Percentiles rank a stretch among this genome's conserved stretches.
Conservation (phyloP, 345 rosid species). For the Raphanus sativus region DNA sequence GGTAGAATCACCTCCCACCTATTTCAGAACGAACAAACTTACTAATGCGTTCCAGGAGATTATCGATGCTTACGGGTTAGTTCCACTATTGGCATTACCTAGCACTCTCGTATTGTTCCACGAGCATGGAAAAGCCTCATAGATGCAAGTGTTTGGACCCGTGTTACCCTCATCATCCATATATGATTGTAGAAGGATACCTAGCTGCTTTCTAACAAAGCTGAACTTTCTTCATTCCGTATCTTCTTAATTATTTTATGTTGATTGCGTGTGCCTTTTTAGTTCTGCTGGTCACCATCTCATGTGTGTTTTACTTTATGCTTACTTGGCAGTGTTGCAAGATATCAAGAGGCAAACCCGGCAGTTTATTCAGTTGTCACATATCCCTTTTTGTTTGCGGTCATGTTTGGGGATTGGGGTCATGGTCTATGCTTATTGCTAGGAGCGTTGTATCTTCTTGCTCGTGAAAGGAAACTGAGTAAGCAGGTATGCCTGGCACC, state of each 20-base stretch:
- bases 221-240: background rate
- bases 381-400: slow-evolving; percentile 97
- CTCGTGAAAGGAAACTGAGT: slow-evolving; percentile 74
- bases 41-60: slow-evolving; percentile 94
- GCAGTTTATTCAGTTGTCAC: slow-evolving; percentile 84
- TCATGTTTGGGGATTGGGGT: slow-evolving; percentile 99
- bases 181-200: slow-evolving; percentile 1
- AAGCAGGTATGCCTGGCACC: slow-evolving; percentile 59
- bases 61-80: slow-evolving; percentile 98
- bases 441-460: slow-evolving; percentile 86
- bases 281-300: slow-evolving; percentile 14
- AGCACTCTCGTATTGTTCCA: slow-evolving; percentile 12
- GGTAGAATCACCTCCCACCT: slow-evolving; percentile 87
- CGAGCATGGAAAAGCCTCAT: background rate
- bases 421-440: slow-evolving; percentile 94
- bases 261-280: slow-evolving; percentile 17
- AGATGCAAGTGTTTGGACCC: slow-evolving; percentile 2
- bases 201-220: slow-evolving; percentile 3
- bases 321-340: slow-evolving; percentile 78
- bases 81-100: slow-evolving; percentile 21
- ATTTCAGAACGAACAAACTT: slow-evolving; percentile 79
- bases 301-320: slow-evolving; percentile 15
- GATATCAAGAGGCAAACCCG: slow-evolving; percentile 98
- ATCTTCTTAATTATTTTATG: slow-evolving; percentile 18
- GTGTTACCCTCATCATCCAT: background rate